A percentile compares a stretch with the other conserved stretches of the same genome.
These are phyloP conservation scores for Aspergillus nanangensis DNA, from an alignment of 495 filamentous ascomycete genomes.

Conservation along the genomic window DNA sequence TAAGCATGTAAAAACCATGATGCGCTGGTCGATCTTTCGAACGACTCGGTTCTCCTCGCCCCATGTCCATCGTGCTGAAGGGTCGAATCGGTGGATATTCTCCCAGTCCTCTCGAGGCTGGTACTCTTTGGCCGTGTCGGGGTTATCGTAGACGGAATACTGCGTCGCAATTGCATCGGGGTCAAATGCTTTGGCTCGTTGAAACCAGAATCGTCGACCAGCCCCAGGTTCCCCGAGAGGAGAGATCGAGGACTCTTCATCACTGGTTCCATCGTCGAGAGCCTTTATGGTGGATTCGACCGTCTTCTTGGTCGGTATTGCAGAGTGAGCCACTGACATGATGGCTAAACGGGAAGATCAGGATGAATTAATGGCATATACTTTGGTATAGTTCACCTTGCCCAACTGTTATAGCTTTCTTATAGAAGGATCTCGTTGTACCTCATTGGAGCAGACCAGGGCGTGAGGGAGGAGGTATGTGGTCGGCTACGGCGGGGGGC, in stretches of 20 bases:
- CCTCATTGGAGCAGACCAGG: no score
- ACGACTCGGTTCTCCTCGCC: conserved; percentile 34
- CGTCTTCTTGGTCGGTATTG: background rate
- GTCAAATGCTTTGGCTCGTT: conserved; percentile 19
- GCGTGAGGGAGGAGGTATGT: no score
- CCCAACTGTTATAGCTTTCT: no score
- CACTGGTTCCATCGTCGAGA: background rate
- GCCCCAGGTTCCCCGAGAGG: background rate
- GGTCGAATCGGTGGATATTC: conserved; percentile 48
- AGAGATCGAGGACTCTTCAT: background rate
- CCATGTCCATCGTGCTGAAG: conserved; percentile 43
- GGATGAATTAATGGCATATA: no score
- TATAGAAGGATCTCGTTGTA: no score
- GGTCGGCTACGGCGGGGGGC: no score
- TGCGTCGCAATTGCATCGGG: conserved; percentile 51
- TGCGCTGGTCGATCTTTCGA: conserved; percentile 27
- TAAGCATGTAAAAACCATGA: conserved; percentile 30
- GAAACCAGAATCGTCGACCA: background rate
- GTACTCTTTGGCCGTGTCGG: conserved; percentile 41
- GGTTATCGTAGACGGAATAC: conserved; percentile 44
- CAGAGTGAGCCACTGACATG: background rate
- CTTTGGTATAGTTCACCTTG: no score
- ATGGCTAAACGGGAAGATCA: no score
- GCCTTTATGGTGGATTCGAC: background rate
- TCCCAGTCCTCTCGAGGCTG: conserved; percentile 45